Conservation (phyloP, 2,329 filamentous ascomycete species). For the Hortaea sp. region DNA sequence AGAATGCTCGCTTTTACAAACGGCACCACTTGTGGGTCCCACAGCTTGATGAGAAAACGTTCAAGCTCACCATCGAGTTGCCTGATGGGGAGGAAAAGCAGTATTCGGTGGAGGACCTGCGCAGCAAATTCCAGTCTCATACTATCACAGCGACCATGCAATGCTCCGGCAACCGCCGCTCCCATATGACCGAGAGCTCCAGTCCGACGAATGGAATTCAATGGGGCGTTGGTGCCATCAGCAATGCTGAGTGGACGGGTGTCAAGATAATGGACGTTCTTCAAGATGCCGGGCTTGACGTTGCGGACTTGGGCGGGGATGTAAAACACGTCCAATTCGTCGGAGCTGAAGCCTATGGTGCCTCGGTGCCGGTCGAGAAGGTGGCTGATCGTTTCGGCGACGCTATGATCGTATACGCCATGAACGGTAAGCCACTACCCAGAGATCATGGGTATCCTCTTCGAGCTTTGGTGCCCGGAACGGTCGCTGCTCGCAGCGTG, state of each 20-base stretch:
- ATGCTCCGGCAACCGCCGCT: conserved; percentile 50
- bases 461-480: conserved; percentile 39
- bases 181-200: conserved; percentile 40
- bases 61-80: conserved; percentile 46
- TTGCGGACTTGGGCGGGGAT: conserved; percentile 44
- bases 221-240: conserved; percentile 51
- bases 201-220: conserved; percentile 47
- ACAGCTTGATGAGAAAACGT: conserved; percentile 32
- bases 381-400: conserved; percentile 51
- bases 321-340: conserved; percentile 52
- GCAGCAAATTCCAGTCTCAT: conserved; percentile 40
- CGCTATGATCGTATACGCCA: conserved; percentile 47
- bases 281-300: conserved; percentile 43
- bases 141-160: conserved; percentile 48
- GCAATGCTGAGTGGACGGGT: conserved; percentile 50
- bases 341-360: conserved; percentile 61
- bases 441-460: conserved; percentile 55
- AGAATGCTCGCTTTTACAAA: conserved; percentile 48
- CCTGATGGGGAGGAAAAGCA: conserved; percentile 43
- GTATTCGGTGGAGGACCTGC: conserved; percentile 47
- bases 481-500: conserved; percentile 56
- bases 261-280: conserved; percentile 42
- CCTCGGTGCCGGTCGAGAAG: conserved; percentile 54
- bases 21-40: conserved; percentile 58
- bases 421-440: conserved; percentile 56